Evolutionary conservation across 441 rosid species (phyloP).

Genomic region (Pelargonium fulgidum): DNA sequence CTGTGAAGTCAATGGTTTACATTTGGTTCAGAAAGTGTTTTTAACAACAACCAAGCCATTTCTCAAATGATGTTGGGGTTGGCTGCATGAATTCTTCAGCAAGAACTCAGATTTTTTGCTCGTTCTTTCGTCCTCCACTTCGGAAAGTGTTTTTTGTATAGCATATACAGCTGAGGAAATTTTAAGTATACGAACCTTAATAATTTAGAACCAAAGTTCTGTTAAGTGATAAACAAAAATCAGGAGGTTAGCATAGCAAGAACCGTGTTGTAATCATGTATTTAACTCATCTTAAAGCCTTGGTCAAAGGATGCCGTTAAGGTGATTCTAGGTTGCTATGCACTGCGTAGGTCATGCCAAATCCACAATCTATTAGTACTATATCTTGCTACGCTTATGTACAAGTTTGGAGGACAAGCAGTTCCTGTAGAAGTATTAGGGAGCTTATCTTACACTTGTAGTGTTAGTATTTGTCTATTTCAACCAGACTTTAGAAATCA

Average conservation of each 20-base stretch:
- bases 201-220: background rate
- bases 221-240: background rate
- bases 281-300: background rate
- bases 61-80: too few species aligned
- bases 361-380: background rate
- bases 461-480: background rate
- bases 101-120: too few species aligned
- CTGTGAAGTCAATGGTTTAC: background rate
- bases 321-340: background rate
- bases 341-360: background rate
- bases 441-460: background rate
- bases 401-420: background rate
- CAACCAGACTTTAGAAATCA: background rate
- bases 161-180: too few species aligned
- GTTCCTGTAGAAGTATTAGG: background rate
- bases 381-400: background rate
- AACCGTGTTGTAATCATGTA: background rate
- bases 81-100: too few species aligned
- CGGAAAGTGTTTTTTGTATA: too few species aligned
- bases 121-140: too few species aligned
- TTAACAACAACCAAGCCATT: too few species aligned
- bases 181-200: background rate
- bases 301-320: background rate
- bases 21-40: background rate
- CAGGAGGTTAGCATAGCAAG: background rate